Evolutionary conservation across 2,329 filamentous ascomycete genomes (phyloP).

Genomic region (Endocalyx cinctus): DNA sequence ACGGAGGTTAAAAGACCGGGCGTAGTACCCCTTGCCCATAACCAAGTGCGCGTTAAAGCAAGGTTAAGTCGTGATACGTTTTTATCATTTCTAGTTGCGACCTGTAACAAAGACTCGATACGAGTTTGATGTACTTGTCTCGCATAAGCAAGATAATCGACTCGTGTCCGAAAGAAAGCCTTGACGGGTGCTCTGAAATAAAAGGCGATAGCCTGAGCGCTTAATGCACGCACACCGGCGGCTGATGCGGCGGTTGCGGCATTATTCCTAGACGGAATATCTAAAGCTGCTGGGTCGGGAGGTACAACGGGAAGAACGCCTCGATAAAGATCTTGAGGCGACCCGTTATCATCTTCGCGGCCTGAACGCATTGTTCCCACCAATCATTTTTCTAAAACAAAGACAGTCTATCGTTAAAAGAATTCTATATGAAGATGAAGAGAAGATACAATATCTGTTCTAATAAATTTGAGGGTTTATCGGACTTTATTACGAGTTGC

Average conservation of each 20-base stretch:
- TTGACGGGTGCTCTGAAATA: conserved; percentile 91
- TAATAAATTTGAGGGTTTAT: too few relatives aligned
- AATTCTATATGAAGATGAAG: too few relatives aligned
- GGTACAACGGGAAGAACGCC: conserved; percentile 44
- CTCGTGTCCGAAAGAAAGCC: conserved; percentile 84
- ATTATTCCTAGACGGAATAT: conserved; percentile 47
- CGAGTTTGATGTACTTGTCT: conserved; percentile 48
- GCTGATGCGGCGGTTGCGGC: conserved; percentile 72
- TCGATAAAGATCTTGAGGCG: conserved; percentile 19
- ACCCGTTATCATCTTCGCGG: conserved; percentile 20
- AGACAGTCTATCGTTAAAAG: too few relatives aligned
- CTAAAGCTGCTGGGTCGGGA: conserved; percentile 35
- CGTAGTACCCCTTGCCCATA: conserved; percentile 58
- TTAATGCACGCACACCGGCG: conserved; percentile 77
- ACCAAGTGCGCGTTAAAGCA: conserved; percentile 37
- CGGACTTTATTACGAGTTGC: too few relatives aligned
- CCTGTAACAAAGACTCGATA: conserved; percentile 28
- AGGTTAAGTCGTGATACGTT: conserved; percentile 28
- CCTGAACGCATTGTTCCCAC: conserved; percentile 24
- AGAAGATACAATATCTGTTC: too few relatives aligned
- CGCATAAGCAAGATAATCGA: conserved; percentile 71
- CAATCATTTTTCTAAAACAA: conserved; percentile 26
- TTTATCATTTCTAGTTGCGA: conserved; percentile 30
- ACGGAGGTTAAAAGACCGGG: conserved; percentile 66
- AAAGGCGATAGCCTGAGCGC: conserved; percentile 78